Evolutionary conservation across 225 moss, liverwort and hornwort species (phyloP), one percentile per base, ranked within the genome.

Genomic region (Bryoerythrophyllum caledonicum): DNA sequence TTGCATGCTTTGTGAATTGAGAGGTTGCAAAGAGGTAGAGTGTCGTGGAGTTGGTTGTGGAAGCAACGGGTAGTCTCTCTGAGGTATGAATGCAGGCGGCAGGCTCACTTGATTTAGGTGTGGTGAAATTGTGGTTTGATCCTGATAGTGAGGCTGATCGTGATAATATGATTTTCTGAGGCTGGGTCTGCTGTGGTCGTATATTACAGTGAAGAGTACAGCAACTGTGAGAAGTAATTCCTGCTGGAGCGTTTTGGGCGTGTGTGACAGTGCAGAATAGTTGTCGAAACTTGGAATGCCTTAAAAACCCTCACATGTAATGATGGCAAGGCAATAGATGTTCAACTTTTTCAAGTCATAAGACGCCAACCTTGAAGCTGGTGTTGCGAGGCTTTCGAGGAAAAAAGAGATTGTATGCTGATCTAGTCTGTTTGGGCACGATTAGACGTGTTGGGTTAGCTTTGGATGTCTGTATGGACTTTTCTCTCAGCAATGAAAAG

Each of bases 171-270:
- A 76, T 79, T 64, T 78, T 88, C 87, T 88, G 85, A 88, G 84
- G 78, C 87, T 85, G 87, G 85, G 72, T 80, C 80, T 88, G 80
- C 82, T 88, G 87, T 88, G 84, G 76, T 84, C 87, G 80, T 79
- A 82, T 82, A 82, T 84, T 85, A 82, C 87, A 88, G 84, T 85
- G 88, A 88, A 88, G 83, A 76, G 88, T 76, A 81, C 76, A 82
- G 88, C 78, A 83, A 81, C 83, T 85, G 84, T 88, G 85, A 81
- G 81, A 82, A 85, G 87, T 88, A 75, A 77, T 85, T 82, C 82
- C 85, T 78, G 85, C 81, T 88, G 88, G 85, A 88, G 88, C 85
- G 83, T 78, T 85, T 85, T 83, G 82, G 85, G 82, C 85, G 82
- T 85, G 82, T 87, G 84, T 85, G 88, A 81, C 88, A 81, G 78